phyloP scores from a whole-genome alignment of 768 basidiomycete species.

The Amanita subjunquillea region DNA sequence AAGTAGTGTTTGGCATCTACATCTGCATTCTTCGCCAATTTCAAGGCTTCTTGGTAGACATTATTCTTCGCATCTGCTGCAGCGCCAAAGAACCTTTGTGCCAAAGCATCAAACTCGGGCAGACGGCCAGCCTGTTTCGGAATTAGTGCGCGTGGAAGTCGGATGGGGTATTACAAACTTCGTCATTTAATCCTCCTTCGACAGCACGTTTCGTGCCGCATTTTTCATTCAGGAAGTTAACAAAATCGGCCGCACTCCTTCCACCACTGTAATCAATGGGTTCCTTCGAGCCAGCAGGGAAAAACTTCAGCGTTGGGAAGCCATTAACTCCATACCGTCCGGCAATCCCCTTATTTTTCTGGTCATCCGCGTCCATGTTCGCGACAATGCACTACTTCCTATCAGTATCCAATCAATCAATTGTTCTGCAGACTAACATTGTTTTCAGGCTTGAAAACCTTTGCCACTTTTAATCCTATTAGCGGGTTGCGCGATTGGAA shows the following conservation, averaged over 20 bases:
- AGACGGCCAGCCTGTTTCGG: conserved; percentile 67
- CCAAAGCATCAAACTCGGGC: conserved; percentile 66
- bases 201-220: conserved; percentile 80
- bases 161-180: conserved; percentile 27
- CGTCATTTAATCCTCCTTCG: conserved; percentile 70
- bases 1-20: conserved; percentile 67
- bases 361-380: conserved; percentile 84
- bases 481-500: not conserved
- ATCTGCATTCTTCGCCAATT: conserved; percentile 39
- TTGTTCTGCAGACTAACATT: conserved; percentile 36
- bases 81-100: conserved; percentile 63
- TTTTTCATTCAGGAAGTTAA: conserved; percentile 72
- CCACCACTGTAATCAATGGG: conserved; percentile 59
- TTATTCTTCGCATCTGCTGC: conserved; percentile 41
- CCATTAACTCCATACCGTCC: conserved; percentile 60
- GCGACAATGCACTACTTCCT: conserved; percentile 73
- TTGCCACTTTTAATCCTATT: conserved; percentile 41
- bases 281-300: conserved; percentile 60
- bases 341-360: conserved; percentile 64
- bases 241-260: conserved; percentile 67
- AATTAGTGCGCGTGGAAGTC: conserved; percentile 2
- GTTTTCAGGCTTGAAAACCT: conserved; percentile 66
- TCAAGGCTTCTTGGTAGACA: conserved; percentile 57
- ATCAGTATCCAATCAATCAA: not conserved
- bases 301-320: conserved; percentile 96